Evolutionary conservation across 495 filamentous ascomycete species (phyloP), one percentile per base, ranked within the genome.

Genomic region (Aspergillus wentii): DNA sequence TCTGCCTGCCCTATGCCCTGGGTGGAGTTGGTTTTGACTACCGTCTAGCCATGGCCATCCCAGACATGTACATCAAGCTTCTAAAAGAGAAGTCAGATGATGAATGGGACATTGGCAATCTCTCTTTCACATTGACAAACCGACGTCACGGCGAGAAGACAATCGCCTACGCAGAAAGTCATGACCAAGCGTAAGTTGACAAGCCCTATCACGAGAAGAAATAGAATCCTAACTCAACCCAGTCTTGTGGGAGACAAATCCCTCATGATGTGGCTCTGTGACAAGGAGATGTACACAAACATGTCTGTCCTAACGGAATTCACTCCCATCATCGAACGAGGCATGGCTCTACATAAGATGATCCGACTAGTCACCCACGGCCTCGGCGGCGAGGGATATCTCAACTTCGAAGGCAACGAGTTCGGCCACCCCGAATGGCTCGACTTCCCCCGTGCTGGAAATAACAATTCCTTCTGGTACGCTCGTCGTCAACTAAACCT

Each of bases 341-440:
- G 94, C 35, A 80, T 97, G 68, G 75, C 83, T 7, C 63, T 98
- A 17, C 92, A 98, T 76, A 98, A 98, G 69, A 83, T 97, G 80
- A 95, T 98, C 57, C 84, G 92, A 11, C 78, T 97, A 6, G 66
- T 97, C 38, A 98, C 92, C 16, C 94, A 98, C 63, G 79, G 70
- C 20, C 78, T 98, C n/a, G 92, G 94, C 34, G 92, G 92, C 44
- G 92, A 98, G 63, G 92, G 90, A 26, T 98, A 94, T 52, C 88
- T 97, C 36, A 97, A 96, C 67, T 98, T 98, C 52, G 88, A 95
- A 63, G 92, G 91, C 43, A 98, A 98, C 62, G 92, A 98, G 61
- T 98, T 98, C 61, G 92, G 92, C 1, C 92, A 98, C 61, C 92
- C 92, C 0, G 92, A 98, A 69, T 98, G 92, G 92, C 87, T 98